Evolutionary conservation across 768 basidiomycete species (phyloP), one percentile per base, ranked within the genome.

Genomic region (Lentinula edodes): DNA sequence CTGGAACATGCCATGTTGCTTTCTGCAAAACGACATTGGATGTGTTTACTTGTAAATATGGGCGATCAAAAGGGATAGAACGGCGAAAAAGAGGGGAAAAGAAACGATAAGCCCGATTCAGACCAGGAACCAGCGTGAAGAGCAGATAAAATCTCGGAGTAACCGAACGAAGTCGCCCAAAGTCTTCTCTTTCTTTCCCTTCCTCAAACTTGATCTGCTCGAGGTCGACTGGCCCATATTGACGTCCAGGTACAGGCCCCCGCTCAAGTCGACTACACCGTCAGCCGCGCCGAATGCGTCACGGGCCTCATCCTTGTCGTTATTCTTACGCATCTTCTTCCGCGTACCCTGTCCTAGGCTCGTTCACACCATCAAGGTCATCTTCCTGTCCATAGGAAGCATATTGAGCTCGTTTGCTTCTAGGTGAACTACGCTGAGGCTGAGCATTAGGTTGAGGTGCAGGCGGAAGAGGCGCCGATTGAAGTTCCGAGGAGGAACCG

Each of bases 361-460:
- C 38, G 7, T 41, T 36, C 38, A 60, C 58, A 38, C 53, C 58
- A 43, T 48, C 13, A 20, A 60, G 54, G 32, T 52, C 58, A 43
- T 52, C 13, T 36, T 52, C 41, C 23, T 61, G 52, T 45, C 61
- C 57, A 38, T 65, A 62, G 54, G 62, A 46, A 39, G 48, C 5
- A n/a, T 53, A 20, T 32, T 23, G 61, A 20, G 3, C 34, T 62
- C 48, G 56, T 28, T 53, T 46, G 16, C 8, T 52, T 16, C 43
- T 13, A 38, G 55, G 55, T 13, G 45, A 28, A 28, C 46, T 7
- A n/a, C 32, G 58, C n/a, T 50, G 48, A 36, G 12, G 6, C 36
- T 46, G 50, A 6, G 28, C 28, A 28, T 50, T 28, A 36, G 32
- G 20, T 34, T 42, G 10, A 28, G 23, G 46, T 36, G 35, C 3